Percentiles rank a stretch among this genome's conserved stretches.
Evolutionary conservation across 306 rosid genomes (phyloP).

Genomic region (Sicyos baderoa): DNA sequence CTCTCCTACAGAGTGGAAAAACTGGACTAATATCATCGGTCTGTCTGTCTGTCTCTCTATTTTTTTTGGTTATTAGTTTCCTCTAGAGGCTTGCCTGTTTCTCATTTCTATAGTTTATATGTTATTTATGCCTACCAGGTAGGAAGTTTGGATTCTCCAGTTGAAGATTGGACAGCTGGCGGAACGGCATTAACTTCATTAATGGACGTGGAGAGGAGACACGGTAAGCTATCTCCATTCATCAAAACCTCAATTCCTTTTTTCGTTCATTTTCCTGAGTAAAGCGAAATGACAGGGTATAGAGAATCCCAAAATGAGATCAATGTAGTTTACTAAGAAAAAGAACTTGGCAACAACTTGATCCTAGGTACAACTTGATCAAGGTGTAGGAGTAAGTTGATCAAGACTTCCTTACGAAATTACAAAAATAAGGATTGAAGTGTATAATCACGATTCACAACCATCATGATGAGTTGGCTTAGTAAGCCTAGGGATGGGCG

Average conservation of each 20-base stretch:
- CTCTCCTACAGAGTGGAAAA: slow-evolving; percentile 80
- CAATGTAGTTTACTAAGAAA: neutral
- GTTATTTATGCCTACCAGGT: slow-evolving; percentile 38
- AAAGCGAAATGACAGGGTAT: neutral
- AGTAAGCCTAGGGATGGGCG: too few species aligned
- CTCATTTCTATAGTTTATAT: neutral
- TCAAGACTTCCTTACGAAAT: neutral
- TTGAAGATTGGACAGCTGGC: slow-evolving; percentile 85
- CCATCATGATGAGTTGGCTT: too few species aligned
- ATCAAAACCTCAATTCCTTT: neutral
- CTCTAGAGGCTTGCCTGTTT: neutral
- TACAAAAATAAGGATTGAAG: neutral
- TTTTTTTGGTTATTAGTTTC: neutral
- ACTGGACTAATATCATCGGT: slow-evolving; percentile 74
- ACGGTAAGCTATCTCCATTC: slow-evolving; percentile 39
- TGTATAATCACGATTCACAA: too few species aligned
- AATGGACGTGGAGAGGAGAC: slow-evolving; percentile 99
- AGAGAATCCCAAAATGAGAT: neutral
- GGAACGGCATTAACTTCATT: slow-evolving; percentile 85
- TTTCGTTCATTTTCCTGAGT: neutral
- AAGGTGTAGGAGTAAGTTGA: neutral
- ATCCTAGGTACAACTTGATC: neutral
- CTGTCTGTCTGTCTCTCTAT: neutral
- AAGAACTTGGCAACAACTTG: neutral
- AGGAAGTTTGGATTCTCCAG: slow-evolving; percentile 76